Evolutionary conservation across 768 basidiomycete genomes (phyloP), one percentile per base, ranked within the genome.

Genomic region (Suillus tomentosus): DNA sequence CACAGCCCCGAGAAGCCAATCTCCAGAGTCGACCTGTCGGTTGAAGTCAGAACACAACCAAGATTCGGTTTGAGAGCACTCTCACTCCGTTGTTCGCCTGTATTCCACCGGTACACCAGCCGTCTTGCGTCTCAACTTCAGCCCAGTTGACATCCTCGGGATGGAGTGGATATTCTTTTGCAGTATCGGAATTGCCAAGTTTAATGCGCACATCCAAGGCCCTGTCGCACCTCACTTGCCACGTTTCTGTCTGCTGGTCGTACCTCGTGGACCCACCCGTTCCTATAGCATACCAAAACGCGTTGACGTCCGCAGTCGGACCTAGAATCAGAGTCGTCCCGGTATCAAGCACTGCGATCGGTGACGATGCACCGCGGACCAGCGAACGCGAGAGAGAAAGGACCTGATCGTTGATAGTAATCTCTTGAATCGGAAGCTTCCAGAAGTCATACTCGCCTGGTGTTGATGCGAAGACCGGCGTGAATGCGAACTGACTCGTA

Each of bases 271-370:
- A 73, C 9, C 74, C 76, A n/a, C 78, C 81, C 3, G 72, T 68
- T 24, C 82, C 80, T n/a, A 84, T 64, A 7, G 79, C 76, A 15
- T 76, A 62, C 82, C 80, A 89, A 67, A 90, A 81, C 7, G 81
- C 78, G 5, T 77, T 74, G 47, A 87, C 84, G 63, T 88, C 87
- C 19, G 63, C 65, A 1, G 79, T 72, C 7, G 87, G 87, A 5
- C 84, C 85, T 6, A 86, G 77, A 31, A 87, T 78, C 61, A 86
- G 78, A 5, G 84, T 86, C 31, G 85, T 86, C 4, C 87, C 87
- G 31, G 86, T 86, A 69, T 90, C 89, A 34, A 89, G 79, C 31
- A 90, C 82, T 4, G 83, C 87, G 57, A 89, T 81, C 0, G 81
- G 79, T 2, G 75, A 67, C 14, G 73, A 56, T 27, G 82, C 77